Conservation (phyloP, 1,139 yeast genomes). For the Casaregolazyma lundiana region DNA sequence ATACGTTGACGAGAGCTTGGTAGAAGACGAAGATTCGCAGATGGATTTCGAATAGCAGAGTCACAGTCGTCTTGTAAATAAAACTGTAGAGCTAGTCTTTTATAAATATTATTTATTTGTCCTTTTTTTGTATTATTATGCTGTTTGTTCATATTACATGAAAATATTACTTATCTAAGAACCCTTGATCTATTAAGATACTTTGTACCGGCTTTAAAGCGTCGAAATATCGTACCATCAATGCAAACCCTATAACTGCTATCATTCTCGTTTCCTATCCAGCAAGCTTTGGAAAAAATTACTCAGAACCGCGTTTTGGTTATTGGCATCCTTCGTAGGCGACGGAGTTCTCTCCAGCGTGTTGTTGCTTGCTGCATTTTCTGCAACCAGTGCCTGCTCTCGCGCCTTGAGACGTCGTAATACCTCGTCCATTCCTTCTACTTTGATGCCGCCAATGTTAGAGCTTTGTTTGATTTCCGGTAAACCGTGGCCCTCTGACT, state of each 20-base stretch:
- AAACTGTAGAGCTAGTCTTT: too few relatives aligned
- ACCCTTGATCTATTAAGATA: too few relatives aligned
- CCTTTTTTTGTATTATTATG: too few relatives aligned
- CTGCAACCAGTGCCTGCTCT: conserved; percentile 18
- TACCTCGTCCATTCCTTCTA: conserved; percentile 29
- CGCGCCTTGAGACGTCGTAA: conserved; percentile 25
- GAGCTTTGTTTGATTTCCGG: neutral
- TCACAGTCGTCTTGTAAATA: too few relatives aligned
- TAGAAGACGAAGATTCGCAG: conserved; percentile 22
- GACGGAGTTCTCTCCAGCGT: conserved; percentile 7
- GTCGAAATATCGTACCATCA: too few relatives aligned
- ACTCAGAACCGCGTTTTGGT: conserved; percentile 27
- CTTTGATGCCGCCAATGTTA: conserved; percentile 31
- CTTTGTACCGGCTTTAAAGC: too few relatives aligned
- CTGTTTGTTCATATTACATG: too few relatives aligned
- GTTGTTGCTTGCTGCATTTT: conserved; percentile 7
- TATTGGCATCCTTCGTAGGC: conserved; percentile 8
- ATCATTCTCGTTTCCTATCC: conserved; percentile 15
- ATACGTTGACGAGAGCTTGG: conserved; percentile 11
- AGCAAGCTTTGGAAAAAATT: conserved; percentile 29
- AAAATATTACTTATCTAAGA: too few relatives aligned
- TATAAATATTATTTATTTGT: too few relatives aligned
- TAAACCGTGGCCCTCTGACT: conserved; percentile 11
- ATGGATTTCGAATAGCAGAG: conserved; percentile 22
- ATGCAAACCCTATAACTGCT: too few relatives aligned